These are phyloP conservation scores for Dictyostelium purpureum DNA, from an alignment of 78 protist species.

Conservation along the genomic window DNA sequence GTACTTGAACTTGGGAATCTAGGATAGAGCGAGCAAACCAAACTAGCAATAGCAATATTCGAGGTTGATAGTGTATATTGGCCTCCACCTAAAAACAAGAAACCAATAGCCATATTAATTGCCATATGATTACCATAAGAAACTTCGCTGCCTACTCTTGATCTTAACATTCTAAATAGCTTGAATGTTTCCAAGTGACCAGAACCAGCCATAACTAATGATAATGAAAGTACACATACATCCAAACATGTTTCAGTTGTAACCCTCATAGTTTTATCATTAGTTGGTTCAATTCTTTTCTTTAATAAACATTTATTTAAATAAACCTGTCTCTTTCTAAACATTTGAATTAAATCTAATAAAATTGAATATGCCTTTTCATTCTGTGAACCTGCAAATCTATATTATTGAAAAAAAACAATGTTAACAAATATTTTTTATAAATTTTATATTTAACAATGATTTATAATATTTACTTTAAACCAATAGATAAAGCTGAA, in stretches of 20 bases:
- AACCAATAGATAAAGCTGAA: conserved; percentile 83
- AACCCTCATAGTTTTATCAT: neutral
- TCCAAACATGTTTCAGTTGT: conserved; percentile 57
- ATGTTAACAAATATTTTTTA: too few relatives aligned
- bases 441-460: too few relatives aligned
- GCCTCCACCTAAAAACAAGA: conserved; percentile 89
- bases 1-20: conserved; percentile 71
- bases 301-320: neutral
- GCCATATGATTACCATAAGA: conserved; percentile 91
- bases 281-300: neutral
- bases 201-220: conserved; percentile 87
- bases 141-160: conserved; percentile 16
- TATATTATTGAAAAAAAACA: too few relatives aligned
- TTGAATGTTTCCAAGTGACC: conserved; percentile 80
- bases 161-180: conserved; percentile 50
- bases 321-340: conserved; percentile 38
- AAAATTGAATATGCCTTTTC: neutral
- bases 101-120: conserved; percentile 88
- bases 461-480: too few relatives aligned
- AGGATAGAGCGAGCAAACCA: conserved; percentile 86
- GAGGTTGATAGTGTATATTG: conserved; percentile 75
- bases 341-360: neutral
- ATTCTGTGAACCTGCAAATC: conserved; percentile 16
- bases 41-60: conserved; percentile 87
- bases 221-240: conserved; percentile 27